These are phyloP conservation scores for Rheum nobile DNA, from an alignment of 148 eudicot genomes.

Conservation along the genomic window DNA sequence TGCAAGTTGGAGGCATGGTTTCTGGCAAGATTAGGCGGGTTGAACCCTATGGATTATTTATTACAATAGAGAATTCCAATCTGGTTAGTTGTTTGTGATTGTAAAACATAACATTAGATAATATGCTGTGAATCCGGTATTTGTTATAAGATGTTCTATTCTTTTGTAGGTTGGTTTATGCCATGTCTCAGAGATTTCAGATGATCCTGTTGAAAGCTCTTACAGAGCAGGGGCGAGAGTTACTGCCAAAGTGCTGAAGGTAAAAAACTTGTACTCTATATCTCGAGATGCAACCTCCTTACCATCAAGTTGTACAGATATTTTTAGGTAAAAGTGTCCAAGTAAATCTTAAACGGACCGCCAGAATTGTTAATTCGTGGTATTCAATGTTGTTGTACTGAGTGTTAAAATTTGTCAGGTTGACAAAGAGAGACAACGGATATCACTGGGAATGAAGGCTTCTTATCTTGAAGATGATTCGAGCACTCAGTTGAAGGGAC, in stretches of 20 bases:
- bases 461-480: slow-evolving; percentile 41
- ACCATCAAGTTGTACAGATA: not conserved
- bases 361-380: not conserved
- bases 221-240: slow-evolving; percentile 65
- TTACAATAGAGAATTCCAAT: slow-evolving; percentile 55
- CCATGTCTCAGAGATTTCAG: slow-evolving; percentile 86
- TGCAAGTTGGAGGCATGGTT: slow-evolving; percentile 53
- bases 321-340: not conserved
- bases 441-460: slow-evolving; percentile 82
- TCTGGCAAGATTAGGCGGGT: slow-evolving; percentile 71
- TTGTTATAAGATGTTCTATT: not conserved
- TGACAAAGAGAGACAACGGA: slow-evolving; percentile 60
- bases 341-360: not conserved
- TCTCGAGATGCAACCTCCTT: not conserved
- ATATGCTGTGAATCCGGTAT: not conserved
- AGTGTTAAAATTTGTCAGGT: slow-evolving; percentile 46
- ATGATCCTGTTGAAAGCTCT: slow-evolving; percentile 49
- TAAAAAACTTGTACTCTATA: slow-evolving; percentile 6
- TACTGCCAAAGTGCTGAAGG: slow-evolving; percentile 66
- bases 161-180: slow-evolving; percentile 60
- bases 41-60: slow-evolving; percentile 73
- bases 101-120: not conserved
- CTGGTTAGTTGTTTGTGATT: slow-evolving; percentile 26
- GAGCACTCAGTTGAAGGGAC: slow-evolving; percentile 13
- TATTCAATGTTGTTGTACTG: slow-evolving; percentile 18